A percentile compares a stretch with the other conserved stretches of the same genome.
These are phyloP conservation scores for Cystobasidium sp. DNA, from an alignment of 1,284 basidiomycete species.

Conservation along the genomic window DNA sequence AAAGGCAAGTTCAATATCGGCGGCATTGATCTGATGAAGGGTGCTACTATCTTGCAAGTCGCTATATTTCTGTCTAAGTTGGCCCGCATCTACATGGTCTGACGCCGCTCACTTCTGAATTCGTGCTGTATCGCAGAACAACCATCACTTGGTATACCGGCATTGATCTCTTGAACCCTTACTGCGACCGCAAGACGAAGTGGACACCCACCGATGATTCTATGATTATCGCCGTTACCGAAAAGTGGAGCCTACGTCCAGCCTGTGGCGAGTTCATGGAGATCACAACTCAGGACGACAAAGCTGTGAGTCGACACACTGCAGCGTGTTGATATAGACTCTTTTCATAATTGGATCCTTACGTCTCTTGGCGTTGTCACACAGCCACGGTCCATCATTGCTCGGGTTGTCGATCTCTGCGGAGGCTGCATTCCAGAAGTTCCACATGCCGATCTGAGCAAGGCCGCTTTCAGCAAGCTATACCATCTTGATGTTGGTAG, in stretches of 20 bases:
- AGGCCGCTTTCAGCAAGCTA: conserved; percentile 48
- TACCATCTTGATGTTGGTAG: conserved; percentile 50
- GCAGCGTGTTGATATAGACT: too few relatives aligned
- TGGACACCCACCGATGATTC: conserved; percentile 53
- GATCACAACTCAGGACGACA: conserved; percentile 30
- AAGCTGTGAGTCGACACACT: background rate
- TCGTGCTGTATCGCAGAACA: conserved; percentile 10
- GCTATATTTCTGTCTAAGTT: background rate
- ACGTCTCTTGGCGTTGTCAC: background rate
- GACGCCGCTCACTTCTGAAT: background rate
- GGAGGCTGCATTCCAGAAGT: conserved; percentile 50
- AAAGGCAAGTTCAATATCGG: conserved; percentile 8
- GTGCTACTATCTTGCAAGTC: conserved; percentile 40
- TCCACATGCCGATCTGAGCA: conserved; percentile 51
- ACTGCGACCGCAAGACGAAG: conserved; percentile 48
- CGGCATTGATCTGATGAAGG: conserved; percentile 37
- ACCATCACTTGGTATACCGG: conserved; percentile 52
- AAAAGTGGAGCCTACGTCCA: conserved; percentile 47
- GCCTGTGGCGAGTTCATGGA: conserved; percentile 45
- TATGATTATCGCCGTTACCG: conserved; percentile 52
- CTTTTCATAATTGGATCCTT: background rate
- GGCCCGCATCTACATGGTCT: too few relatives aligned
- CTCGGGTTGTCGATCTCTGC: conserved; percentile 49
- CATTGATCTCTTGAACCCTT: conserved; percentile 49
- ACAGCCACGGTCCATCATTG: conserved; percentile 22